Evolutionary conservation across 2,329 filamentous ascomycete genomes (phyloP).

Genomic region (Aspergillus thermomutatus): DNA sequence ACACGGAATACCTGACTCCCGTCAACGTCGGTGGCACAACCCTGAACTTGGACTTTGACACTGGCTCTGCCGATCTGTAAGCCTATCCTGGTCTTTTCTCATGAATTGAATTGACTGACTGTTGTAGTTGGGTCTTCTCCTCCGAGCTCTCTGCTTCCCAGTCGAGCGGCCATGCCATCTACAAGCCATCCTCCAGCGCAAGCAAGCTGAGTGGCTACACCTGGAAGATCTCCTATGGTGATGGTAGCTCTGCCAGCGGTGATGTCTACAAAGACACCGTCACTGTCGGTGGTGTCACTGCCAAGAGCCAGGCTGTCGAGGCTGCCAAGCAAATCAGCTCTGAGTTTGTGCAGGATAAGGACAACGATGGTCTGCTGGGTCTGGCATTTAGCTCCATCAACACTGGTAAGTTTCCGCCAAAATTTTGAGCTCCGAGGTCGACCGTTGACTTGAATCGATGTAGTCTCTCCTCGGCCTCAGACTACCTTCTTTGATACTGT

Average conservation of each 20-base stretch:
- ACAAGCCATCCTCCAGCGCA: conserved; percentile 52
- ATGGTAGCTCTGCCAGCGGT: conserved; percentile 61
- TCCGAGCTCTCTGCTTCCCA: conserved; percentile 51
- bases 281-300: conserved; percentile 57
- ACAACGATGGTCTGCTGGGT: conserved; percentile 60
- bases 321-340: conserved; percentile 58
- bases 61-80: conserved; percentile 65
- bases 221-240: conserved; percentile 64
- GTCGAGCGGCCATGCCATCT: conserved; percentile 55
- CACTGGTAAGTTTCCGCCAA: conserved; percentile 33
- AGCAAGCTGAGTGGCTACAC: conserved; percentile 46
- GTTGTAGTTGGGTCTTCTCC: conserved; percentile 63
- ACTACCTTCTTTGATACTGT: conserved; percentile 62
- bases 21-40: conserved; percentile 62
- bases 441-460: not conserved
- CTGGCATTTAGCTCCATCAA: conserved; percentile 60
- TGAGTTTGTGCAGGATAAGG: conserved; percentile 48
- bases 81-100: conserved; percentile 20
- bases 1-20: conserved; percentile 59
- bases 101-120: conserved; percentile 7
- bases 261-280: conserved; percentile 66
- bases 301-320: conserved; percentile 62
- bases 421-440: not conserved
- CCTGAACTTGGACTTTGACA: conserved; percentile 68
- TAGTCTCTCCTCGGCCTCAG: conserved; percentile 47